phyloP scores from a whole-genome alignment of 768 basidiomycete species.

The Candolleomyces eurysporus region DNA sequence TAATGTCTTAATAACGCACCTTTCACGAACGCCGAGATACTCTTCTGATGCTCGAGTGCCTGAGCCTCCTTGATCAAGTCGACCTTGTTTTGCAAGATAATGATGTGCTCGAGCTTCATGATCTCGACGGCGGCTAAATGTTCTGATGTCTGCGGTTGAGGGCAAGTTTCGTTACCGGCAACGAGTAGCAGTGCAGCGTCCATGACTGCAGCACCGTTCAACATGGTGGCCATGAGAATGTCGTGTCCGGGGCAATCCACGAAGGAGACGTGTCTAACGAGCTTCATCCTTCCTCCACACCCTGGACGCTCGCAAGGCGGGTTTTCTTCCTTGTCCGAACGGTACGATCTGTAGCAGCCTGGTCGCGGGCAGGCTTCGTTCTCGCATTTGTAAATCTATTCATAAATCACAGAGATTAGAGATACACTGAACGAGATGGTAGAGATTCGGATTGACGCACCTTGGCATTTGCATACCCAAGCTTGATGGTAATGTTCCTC shows the following conservation, averaged over 20 bases:
- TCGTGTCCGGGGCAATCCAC: constrained; percentile 98
- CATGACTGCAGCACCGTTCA: constrained; percentile 99
- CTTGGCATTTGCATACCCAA: constrained; percentile 99
- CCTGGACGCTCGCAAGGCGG: constrained; percentile 93
- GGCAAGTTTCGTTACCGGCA: constrained; percentile 98
- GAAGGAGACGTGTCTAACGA: constrained; percentile 96
- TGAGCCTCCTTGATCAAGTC: constrained; percentile 95
- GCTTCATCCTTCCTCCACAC: constrained; percentile 86
- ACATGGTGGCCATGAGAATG: constrained; percentile 99
- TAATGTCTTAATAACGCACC: constrained; percentile 41
- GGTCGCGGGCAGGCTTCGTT: constrained; percentile 91
- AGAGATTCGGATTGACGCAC: constrained; percentile 36
- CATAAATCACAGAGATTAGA: constrained; percentile 12
- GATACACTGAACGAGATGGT: background rate
- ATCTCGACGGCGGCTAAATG: constrained; percentile 99
- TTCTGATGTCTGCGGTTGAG: constrained; percentile 98
- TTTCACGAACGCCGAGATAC: constrained; percentile 93
- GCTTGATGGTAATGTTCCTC: constrained; percentile 98
- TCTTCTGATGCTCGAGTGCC: constrained; percentile 94
- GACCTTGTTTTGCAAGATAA: constrained; percentile 98
- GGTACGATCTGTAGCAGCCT: constrained; percentile 91
- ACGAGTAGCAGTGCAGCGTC: constrained; percentile 95
- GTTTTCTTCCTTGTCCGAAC: constrained; percentile 89
- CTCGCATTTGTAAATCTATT: constrained; percentile 96
- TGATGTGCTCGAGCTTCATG: constrained; percentile 97